Evolutionary conservation across 257 asterid species (phyloP).

Genomic region (Haberlea rhodopensis): DNA sequence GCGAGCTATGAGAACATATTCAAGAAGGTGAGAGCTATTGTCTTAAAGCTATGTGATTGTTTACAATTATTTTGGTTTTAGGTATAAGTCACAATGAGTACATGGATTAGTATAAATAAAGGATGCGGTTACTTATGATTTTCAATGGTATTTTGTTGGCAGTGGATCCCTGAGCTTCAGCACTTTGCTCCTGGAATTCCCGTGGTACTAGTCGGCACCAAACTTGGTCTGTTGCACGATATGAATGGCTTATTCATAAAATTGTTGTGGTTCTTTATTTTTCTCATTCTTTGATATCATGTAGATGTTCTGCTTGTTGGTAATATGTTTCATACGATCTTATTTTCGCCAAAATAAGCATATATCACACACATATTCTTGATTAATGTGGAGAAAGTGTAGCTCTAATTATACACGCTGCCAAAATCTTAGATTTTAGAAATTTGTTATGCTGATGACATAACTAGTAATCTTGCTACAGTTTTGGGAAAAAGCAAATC

Average conservation of each 20-base stretch:
- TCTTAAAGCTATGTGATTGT: background rate
- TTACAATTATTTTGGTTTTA: background rate
- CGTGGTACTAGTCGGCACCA: conserved; percentile 80
- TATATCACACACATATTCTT: too few species aligned
- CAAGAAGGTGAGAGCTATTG: conserved; percentile 59
- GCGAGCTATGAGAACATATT: conserved; percentile 91
- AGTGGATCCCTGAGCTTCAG: conserved; percentile 98
- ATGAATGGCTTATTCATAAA: background rate
- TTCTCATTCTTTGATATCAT: conserved; percentile 3
- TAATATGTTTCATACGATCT: background rate
- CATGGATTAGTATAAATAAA: too few species aligned
- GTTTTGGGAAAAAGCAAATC: background rate
- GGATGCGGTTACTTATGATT: conserved; percentile 12
- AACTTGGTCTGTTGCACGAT: conserved; percentile 53
- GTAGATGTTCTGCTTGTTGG: background rate
- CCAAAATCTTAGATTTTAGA: too few species aligned
- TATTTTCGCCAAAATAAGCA: background rate
- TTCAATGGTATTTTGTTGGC: conserved; percentile 33
- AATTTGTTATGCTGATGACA: background rate
- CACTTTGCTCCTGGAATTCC: conserved; percentile 89
- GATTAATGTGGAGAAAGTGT: background rate
- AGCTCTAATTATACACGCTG: background rate
- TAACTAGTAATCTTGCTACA: background rate
- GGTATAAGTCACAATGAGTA: background rate
- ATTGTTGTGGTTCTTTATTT: background rate